These are phyloP conservation scores for Penicillium aurantiogriseum DNA, from an alignment of 2,329 filamentous ascomycete genomes.

Conservation along the genomic window DNA sequence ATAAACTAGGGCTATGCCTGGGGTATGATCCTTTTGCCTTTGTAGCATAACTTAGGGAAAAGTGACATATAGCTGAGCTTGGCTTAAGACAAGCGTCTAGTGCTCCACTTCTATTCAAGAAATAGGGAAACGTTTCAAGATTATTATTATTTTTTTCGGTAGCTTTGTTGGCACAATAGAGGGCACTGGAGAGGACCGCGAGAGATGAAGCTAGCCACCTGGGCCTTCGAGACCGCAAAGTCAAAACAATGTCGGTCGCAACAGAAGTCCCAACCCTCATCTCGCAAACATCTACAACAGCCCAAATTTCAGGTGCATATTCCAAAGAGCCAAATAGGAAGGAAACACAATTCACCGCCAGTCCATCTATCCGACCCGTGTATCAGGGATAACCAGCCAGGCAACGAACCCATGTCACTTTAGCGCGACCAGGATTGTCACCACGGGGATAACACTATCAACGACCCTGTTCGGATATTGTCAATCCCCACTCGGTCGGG, in stretches of 20 bases:
- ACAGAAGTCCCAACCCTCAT: not conserved
- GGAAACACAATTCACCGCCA: constrained; percentile 10
- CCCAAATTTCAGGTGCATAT: not conserved
- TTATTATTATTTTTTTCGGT: too few relatives aligned
- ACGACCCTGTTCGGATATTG: constrained; percentile 5
- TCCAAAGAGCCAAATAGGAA: constrained; percentile 3
- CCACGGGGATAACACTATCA: not conserved
- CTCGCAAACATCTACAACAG: not conserved
- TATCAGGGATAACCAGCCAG: not conserved
- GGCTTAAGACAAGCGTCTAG: too few relatives aligned
- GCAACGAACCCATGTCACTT: constrained; percentile 2
- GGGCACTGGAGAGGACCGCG: too few relatives aligned
- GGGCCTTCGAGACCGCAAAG: not conserved
- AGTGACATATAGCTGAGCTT: too few relatives aligned
- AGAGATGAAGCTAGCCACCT: not conserved
- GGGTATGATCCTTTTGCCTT: too few relatives aligned
- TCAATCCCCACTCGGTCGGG: not conserved
- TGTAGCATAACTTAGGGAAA: too few relatives aligned
- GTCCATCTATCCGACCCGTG: constrained; percentile 1
- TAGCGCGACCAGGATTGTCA: not conserved
- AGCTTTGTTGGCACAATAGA: not conserved
- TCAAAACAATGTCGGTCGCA: constrained; percentile 5
- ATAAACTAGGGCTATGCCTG: too few relatives aligned
- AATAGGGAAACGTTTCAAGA: too few relatives aligned
- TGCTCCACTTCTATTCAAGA: too few relatives aligned